A percentile compares a stretch with the other conserved stretches of the same genome.
Evolutionary conservation across 441 rosid species (phyloP).

Genomic region (Metrosideros polymorpha): DNA sequence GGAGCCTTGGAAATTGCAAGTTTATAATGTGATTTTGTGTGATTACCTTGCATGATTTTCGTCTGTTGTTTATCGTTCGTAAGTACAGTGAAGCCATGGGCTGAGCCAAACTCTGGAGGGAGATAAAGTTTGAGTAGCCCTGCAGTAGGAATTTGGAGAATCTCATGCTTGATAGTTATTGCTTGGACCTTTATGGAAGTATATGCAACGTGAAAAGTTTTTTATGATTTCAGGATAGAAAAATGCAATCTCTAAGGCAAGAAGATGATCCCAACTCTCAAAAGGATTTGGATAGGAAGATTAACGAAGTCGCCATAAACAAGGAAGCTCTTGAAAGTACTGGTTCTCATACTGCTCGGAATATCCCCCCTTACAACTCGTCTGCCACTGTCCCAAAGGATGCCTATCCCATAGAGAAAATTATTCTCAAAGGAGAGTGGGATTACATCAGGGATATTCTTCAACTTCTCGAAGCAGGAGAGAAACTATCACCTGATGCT

Average conservation of each 20-base stretch:
- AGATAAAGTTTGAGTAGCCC: neutral
- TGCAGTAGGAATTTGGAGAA: neutral
- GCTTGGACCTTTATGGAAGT: neutral
- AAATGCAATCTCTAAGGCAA: constrained; percentile 17
- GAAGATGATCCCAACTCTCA: constrained; percentile 38
- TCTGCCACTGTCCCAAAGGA: constrained; percentile 44
- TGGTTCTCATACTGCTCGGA: constrained; percentile 27
- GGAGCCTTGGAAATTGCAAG: neutral
- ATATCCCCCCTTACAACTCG: constrained; percentile 61
- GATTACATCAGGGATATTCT: constrained; percentile 45
- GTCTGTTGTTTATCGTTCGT: neutral
- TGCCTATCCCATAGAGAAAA: constrained; percentile 73
- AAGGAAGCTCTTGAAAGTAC: constrained; percentile 43
- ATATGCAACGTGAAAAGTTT: neutral
- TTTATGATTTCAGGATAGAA: constrained; percentile 27
- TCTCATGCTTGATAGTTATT: neutral
- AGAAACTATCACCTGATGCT: constrained; percentile 11
- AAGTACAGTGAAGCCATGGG: neutral
- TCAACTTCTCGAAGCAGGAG: constrained; percentile 19
- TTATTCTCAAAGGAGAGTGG: constrained; percentile 68
- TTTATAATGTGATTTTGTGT: neutral
- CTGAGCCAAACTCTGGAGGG: neutral
- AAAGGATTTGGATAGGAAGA: constrained; percentile 20
- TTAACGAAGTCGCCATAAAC: constrained; percentile 27
- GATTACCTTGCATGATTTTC: neutral